Evolutionary conservation across 495 filamentous ascomycete genomes (phyloP).

Genomic region (Pyrenopolyporus hunteri): DNA sequence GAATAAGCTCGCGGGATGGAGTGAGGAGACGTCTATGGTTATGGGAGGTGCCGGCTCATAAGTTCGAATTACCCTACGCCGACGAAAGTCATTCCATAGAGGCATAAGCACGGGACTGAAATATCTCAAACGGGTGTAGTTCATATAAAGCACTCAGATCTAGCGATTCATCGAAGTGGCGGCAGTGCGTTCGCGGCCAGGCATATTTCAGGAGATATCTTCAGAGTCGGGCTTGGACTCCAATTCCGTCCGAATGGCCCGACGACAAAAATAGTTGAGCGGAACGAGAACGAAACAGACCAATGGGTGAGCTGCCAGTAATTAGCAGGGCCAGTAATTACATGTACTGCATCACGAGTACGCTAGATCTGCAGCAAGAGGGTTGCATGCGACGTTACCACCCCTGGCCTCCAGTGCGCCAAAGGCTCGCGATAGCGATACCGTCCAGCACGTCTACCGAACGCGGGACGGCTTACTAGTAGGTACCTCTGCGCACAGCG

Average conservation of each 20-base stretch:
- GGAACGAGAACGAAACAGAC: neutral
- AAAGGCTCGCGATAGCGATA: conserved; percentile 16
- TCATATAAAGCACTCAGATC: conserved; percentile 13
- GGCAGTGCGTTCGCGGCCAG: conserved; percentile 11
- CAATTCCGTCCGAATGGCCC: conserved; percentile 24
- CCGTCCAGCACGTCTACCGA: neutral
- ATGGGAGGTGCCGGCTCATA: neutral
- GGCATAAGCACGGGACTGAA: neutral
- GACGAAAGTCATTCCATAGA: conserved; percentile 1
- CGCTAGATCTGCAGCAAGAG: conserved; percentile 19
- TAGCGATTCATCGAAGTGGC: conserved; percentile 7
- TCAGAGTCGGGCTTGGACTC: conserved; percentile 10
- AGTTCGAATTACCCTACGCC: conserved; percentile 3
- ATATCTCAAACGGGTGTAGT: neutral
- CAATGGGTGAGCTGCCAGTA: conserved; percentile 7
- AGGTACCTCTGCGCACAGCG: neutral
- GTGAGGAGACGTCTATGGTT: neutral
- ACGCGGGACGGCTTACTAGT: neutral
- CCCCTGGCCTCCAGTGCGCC: conserved; percentile 7
- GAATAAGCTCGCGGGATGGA: neutral
- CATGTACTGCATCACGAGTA: conserved; percentile 29
- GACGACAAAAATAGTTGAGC: conserved; percentile 33
- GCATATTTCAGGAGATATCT: conserved; percentile 18
- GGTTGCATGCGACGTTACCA: conserved; percentile 24
- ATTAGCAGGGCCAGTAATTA: conserved; percentile 16